Conservation (phyloP, 2,329 filamentous ascomycete species). For the Claviceps spartinae region DNA sequence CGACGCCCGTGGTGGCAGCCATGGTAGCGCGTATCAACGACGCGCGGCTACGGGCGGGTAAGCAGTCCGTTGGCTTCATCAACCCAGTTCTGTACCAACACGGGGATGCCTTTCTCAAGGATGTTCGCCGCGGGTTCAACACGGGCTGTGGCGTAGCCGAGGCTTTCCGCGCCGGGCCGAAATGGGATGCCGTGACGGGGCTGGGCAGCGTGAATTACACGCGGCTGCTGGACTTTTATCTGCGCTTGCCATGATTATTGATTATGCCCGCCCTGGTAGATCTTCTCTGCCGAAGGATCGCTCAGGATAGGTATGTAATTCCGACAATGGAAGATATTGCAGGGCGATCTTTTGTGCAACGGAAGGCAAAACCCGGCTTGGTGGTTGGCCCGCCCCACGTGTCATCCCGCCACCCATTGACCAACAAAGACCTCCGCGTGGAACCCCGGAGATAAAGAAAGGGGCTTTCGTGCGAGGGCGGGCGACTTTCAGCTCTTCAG, state of each 20-base stretch:
- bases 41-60: slow-evolving; percentile 38
- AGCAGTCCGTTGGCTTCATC: slow-evolving; percentile 40
- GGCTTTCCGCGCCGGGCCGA: slow-evolving; percentile 6
- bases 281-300: too few relatives aligned
- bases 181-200: slow-evolving; percentile 27
- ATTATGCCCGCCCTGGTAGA: too few relatives aligned
- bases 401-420: too few relatives aligned
- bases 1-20: slow-evolving; percentile 47
- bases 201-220: slow-evolving; percentile 25
- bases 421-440: too few relatives aligned
- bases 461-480: too few relatives aligned
- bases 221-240: slow-evolving; percentile 1
- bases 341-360: too few relatives aligned
- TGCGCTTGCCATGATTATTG: background rate
- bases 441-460: too few relatives aligned
- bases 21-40: slow-evolving; percentile 53
- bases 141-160: slow-evolving; percentile 1
- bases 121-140: slow-evolving; percentile 9
- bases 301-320: too few relatives aligned
- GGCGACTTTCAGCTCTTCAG: too few relatives aligned
- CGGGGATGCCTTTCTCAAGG: slow-evolving; percentile 18
- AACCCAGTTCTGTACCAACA: slow-evolving; percentile 45
- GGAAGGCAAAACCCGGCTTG: too few relatives aligned
- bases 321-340: too few relatives aligned
- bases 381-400: too few relatives aligned